phyloP scores from a whole-genome alignment of 129 eudicot species.

The Chrysanthemum makinoi region DNA sequence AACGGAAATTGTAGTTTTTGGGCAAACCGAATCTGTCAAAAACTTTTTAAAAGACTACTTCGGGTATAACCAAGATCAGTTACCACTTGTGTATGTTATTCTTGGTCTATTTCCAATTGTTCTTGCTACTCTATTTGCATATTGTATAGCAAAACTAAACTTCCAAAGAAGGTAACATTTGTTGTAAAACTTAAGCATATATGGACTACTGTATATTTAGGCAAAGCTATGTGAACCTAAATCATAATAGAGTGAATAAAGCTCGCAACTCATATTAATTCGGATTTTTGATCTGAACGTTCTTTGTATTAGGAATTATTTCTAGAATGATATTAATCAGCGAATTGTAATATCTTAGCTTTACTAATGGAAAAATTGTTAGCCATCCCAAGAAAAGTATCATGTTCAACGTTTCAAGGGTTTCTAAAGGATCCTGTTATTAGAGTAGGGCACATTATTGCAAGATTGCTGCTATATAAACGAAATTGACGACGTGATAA shows the following conservation, averaged over 20 bases:
- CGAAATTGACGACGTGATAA: too few relatives aligned
- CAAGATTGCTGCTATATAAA: too few relatives aligned
- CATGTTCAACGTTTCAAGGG: too few relatives aligned
- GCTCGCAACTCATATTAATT: background rate
- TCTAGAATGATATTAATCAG: too few relatives aligned
- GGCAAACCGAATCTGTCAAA: constrained; percentile 35
- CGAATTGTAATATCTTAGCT: too few relatives aligned
- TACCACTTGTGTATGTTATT: constrained; percentile 49
- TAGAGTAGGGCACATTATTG: too few relatives aligned
- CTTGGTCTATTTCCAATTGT: constrained; percentile 45
- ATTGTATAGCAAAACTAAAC: constrained; percentile 59
- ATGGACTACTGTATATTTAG: too few relatives aligned
- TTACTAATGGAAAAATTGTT: too few relatives aligned
- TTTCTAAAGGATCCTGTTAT: too few relatives aligned
- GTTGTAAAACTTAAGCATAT: constrained; percentile 5
- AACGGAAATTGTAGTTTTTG: constrained; percentile 40
- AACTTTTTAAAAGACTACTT: constrained; percentile 50
- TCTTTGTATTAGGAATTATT: too few relatives aligned
- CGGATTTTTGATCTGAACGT: too few relatives aligned
- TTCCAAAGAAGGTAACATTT: constrained; percentile 55
- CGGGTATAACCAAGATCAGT: constrained; percentile 49
- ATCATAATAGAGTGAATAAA: constrained; percentile 10
- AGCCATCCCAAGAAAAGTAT: too few relatives aligned
- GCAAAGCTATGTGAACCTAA: background rate
- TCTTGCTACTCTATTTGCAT: constrained; percentile 62